Evolutionary conservation across 1,139 yeast genomes (phyloP).

Genomic region (Blastobotrys persicus): DNA sequence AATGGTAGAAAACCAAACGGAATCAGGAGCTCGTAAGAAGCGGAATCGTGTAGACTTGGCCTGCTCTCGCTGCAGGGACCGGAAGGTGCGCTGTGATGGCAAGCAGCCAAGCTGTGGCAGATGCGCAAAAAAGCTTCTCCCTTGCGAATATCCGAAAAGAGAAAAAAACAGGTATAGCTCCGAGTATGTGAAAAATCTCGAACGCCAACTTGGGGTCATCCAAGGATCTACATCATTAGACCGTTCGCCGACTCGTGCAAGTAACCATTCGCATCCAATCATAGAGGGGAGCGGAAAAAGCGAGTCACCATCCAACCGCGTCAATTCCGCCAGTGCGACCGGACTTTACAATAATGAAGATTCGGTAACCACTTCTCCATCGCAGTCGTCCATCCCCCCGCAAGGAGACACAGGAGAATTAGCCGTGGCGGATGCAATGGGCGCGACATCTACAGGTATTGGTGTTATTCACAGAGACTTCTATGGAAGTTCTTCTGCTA

Average conservation of each 20-base stretch:
- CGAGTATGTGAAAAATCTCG: constrained; percentile 22
- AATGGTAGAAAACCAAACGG: not conserved
- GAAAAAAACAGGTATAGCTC: constrained; percentile 18
- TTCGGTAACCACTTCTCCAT: not conserved
- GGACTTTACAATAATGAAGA: not conserved
- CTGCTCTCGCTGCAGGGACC: constrained; percentile 23
- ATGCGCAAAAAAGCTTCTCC: constrained; percentile 16
- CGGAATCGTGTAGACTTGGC: constrained; percentile 18
- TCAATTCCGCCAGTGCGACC: not conserved
- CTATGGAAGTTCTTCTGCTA: constrained; percentile 23
- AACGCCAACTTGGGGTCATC: constrained; percentile 6
- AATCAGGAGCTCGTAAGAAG: not conserved
- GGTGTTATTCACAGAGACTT: constrained; percentile 15
- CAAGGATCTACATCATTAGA: not conserved
- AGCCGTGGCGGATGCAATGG: constrained; percentile 20
- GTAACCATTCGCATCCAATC: too few species aligned
- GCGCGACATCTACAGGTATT: constrained; percentile 15
- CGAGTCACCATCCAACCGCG: too few species aligned
- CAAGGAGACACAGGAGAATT: not conserved
- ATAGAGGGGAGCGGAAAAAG: too few species aligned
- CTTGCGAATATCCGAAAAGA: constrained; percentile 19
- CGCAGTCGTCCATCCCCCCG: not conserved
- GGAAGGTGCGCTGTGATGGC: constrained; percentile 26
- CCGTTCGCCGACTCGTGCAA: not conserved
- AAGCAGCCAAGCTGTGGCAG: constrained; percentile 21